Evolutionary conservation across 1,284 basidiomycete species (phyloP), one percentile per base, ranked within the genome.

Genomic region (Austroboletus niveus): DNA sequence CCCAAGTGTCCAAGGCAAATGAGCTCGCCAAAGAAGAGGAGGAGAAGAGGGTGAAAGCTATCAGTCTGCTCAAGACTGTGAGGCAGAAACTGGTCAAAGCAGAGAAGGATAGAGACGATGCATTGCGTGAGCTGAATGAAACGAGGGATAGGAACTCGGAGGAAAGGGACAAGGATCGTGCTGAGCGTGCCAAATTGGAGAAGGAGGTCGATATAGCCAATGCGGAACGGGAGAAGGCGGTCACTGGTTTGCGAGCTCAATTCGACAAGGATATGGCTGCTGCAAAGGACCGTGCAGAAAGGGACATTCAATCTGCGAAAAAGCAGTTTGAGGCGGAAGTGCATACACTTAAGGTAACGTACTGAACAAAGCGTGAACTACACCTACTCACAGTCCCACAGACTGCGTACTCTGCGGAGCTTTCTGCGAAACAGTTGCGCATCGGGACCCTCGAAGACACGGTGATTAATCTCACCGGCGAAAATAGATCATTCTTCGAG

Each of bases 11-110:
- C 39, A 83, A 81, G 52, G 73, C 80, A 2, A 86, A 84, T 58
- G 74, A 73, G 11, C 56, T 75, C 2, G 85, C 84, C 2, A 95
- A 91, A 66, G 94, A 96, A 57, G 94, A 97, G 65, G 94, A 97
- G 68, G 94, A 98, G 70, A 97, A 97, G 69, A 84, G 94, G 12
- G 81, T 84, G n/a, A 98, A 97, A 65, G 93, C 94, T 0, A 88
- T 97, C 55, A 87, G 84, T 46, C 72, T 96, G 31, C 74, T 98
- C 56, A 96, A 96, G 74, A 89, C 92, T 2, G 90, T 97, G n/a
- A 75, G 94, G 47, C 86, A 92, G 69, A 97, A 96, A 69, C 74
- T 94, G 20, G 89, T 95, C 42, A 96, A 94, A 68, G 84, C 91
- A 3, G 94, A 97, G 70, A 93, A 92, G 73, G 94, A 96, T 31